Evolutionary conservation across 75 land plant genomes (phyloP).

Genomic region (Sequoia sempervirens): DNA sequence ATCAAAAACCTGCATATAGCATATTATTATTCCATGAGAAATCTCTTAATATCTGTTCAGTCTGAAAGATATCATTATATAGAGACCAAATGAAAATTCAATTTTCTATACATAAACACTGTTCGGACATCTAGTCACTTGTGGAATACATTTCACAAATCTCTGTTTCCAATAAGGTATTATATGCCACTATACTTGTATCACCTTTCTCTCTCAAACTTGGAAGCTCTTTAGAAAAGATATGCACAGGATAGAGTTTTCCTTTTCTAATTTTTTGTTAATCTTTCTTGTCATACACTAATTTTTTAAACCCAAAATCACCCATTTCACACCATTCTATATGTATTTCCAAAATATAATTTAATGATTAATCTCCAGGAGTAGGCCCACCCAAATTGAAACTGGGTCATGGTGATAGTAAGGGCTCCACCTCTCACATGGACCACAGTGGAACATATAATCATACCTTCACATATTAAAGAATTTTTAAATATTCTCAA

Average conservation of each 20-base stretch:
- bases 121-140: background rate
- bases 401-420: background rate
- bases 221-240: background rate
- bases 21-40: background rate
- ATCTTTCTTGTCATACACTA: background rate
- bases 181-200: background rate
- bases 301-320: background rate
- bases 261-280: background rate
- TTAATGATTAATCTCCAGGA: background rate
- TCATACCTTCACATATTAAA: background rate
- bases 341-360: background rate
- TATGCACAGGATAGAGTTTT: background rate
- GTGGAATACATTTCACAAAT: background rate
- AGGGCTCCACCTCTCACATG: background rate
- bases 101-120: background rate
- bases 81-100: background rate
- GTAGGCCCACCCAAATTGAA: background rate
- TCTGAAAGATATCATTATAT: background rate
- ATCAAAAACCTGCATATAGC: slow-evolving; percentile 64
- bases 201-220: background rate
- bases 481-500: background rate
- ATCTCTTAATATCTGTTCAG: background rate
- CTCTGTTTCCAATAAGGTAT: background rate
- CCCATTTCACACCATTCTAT: background rate
- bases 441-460: no score